Percentiles rank a stretch among this genome's conserved stretches.
phyloP scores from a whole-genome alignment of 306 rosid genomes.

The Sesbania bispinosa region DNA sequence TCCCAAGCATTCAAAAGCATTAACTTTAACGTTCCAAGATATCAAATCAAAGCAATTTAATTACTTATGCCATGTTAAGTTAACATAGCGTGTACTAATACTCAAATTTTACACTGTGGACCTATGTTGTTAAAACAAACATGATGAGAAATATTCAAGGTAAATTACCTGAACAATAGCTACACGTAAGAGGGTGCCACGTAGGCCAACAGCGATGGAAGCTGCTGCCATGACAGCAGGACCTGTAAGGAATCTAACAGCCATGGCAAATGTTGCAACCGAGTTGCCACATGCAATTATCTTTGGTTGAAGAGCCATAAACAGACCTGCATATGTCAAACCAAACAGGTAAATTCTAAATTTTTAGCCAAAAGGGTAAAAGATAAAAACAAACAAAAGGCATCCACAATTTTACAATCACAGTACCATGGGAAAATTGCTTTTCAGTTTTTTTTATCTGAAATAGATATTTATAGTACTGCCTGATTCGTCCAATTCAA shows the following conservation, averaged over 20 bases:
- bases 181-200: conserved; percentile 82
- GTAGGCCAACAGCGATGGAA: conserved; percentile 88
- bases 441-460: background rate
- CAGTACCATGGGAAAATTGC: background rate
- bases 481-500: conserved; percentile 24
- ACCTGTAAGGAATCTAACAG: conserved; percentile 87
- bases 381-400: background rate
- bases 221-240: conserved; percentile 98
- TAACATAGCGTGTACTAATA: background rate
- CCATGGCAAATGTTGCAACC: conserved; percentile 89
- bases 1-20: too few species aligned
- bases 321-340: conserved; percentile 58
- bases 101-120: background rate
- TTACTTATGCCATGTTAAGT: background rate
- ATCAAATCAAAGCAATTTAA: too few species aligned
- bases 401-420: background rate
- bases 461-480: background rate
- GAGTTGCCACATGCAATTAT: conserved; percentile 98
- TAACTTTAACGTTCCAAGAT: too few species aligned
- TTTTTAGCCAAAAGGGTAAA: background rate
- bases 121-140: background rate
- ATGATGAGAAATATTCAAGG: background rate
- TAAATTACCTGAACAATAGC: conserved; percentile 91
- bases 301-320: conserved; percentile 98
- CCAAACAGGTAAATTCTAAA: background rate